Conservation (phyloP, 2,329 filamentous ascomycete species). For the Diaporthe eres region DNA sequence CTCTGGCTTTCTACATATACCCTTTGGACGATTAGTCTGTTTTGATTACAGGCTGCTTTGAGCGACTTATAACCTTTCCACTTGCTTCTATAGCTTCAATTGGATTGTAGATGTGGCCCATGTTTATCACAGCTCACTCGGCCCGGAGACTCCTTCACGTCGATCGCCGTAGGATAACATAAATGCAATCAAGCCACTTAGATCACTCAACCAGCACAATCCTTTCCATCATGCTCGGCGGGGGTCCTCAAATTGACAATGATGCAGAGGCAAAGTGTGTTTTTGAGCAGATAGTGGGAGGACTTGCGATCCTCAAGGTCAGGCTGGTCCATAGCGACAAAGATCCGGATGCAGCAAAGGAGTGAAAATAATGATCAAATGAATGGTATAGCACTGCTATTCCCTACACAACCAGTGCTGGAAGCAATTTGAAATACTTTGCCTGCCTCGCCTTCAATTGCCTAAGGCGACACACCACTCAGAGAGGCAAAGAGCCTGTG, state of each 20-base stretch:
- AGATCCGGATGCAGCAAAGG: too few relatives aligned
- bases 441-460: neutral
- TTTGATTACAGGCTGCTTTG: too few relatives aligned
- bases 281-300: neutral
- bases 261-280: neutral
- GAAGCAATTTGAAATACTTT: neutral
- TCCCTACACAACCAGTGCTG: neutral
- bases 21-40: neutral
- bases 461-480: too few relatives aligned
- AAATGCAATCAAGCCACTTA: too few relatives aligned
- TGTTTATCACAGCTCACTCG: too few relatives aligned
- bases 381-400: too few relatives aligned
- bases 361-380: too few relatives aligned
- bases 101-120: neutral
- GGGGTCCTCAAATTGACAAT: neutral
- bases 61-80: neutral
- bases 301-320: neutral
- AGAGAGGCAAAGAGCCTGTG: too few relatives aligned
- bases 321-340: neutral
- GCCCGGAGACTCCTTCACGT: too few relatives aligned
- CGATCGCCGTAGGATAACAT: neutral
- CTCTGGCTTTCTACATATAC: neutral
- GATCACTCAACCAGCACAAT: too few relatives aligned
- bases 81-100: neutral
- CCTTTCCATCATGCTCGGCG: neutral